Conservation (phyloP, 2,329 filamentous ascomycete genomes). For the Bipolaris zeicola region DNA sequence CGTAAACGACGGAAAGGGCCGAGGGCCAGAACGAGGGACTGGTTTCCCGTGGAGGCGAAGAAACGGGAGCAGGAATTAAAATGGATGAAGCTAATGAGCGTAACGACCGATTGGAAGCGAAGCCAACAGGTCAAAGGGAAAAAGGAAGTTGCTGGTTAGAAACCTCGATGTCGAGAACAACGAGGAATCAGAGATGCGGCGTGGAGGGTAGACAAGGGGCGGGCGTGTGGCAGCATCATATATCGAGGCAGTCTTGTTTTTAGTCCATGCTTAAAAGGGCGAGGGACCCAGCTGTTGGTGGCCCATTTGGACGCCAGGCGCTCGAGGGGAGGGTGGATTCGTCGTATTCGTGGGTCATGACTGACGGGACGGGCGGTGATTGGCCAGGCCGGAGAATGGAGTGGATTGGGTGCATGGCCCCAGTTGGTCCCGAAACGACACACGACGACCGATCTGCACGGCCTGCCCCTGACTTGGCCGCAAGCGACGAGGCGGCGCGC, state of each 20-base stretch:
- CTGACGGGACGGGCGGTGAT: conserved; percentile 16
- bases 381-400: conserved; percentile 15
- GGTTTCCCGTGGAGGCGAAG: conserved; percentile 15
- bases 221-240: conserved; percentile 38
- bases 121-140: conserved; percentile 37
- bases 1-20: conserved; percentile 15
- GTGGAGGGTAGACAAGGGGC: conserved; percentile 28
- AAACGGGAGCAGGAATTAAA: conserved; percentile 10
- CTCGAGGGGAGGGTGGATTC: conserved; percentile 27
- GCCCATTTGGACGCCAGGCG: conserved; percentile 30
- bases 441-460: conserved; percentile 25
- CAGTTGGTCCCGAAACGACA: conserved; percentile 29
- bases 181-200: conserved; percentile 39
- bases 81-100: conserved; percentile 39
- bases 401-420: conserved; percentile 24
- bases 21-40: conserved; percentile 17
- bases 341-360: conserved; percentile 21
- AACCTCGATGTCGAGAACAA: conserved; percentile 37
- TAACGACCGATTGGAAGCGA: conserved; percentile 38
- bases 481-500: conserved; percentile 14
- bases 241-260: conserved; percentile 30
- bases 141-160: conserved; percentile 23
- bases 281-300: conserved; percentile 18
- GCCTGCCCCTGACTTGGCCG: conserved; percentile 36
- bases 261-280: conserved; percentile 29